A percentile compares a stretch with the other conserved stretches of the same genome.
These are phyloP conservation scores for Cyberlindnera galapagoensis DNA, from an alignment of 805 yeast genomes.

Conservation along the genomic window DNA sequence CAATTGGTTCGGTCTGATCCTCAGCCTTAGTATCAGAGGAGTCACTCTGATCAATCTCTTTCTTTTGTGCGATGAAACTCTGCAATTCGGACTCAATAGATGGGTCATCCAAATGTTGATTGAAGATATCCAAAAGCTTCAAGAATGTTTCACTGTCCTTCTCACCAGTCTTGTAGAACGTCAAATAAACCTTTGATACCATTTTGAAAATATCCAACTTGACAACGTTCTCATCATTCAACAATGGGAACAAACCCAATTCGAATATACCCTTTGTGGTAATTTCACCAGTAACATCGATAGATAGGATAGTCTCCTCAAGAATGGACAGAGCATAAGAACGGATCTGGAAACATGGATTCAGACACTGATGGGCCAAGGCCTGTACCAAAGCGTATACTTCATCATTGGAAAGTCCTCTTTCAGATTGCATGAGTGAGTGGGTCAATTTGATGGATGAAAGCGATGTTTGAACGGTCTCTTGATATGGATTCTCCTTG, in stretches of 20 bases:
- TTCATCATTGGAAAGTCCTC: constrained; percentile 26
- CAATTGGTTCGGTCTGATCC: constrained; percentile 1
- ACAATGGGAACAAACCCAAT: constrained; percentile 66
- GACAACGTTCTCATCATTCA: constrained; percentile 56
- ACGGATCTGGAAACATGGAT: constrained; percentile 78
- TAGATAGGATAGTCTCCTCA: constrained; percentile 37
- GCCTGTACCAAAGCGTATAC: constrained; percentile 66
- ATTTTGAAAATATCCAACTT: constrained; percentile 62
- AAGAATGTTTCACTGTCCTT: constrained; percentile 33
- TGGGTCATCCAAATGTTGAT: constrained; percentile 32
- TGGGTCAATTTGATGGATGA: constrained; percentile 58
- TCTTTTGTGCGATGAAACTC: constrained; percentile 31
- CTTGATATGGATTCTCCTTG: constrained; percentile 43
- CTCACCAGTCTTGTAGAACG: constrained; percentile 32
- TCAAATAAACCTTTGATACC: constrained; percentile 58
- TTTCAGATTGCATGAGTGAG: constrained; percentile 36
- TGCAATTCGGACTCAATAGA: constrained; percentile 33
- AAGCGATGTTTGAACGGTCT: constrained; percentile 51
- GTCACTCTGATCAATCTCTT: constrained; percentile 20
- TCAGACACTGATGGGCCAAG: constrained; percentile 80
- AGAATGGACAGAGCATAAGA: constrained; percentile 56
- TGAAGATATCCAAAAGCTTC: constrained; percentile 31
- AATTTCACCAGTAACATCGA: constrained; percentile 30
- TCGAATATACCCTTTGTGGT: constrained; percentile 57
- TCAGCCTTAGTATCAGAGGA: constrained; percentile 4